phyloP scores from a whole-genome alignment of 345 rosid genomes.

The Brassica carinata region DNA sequence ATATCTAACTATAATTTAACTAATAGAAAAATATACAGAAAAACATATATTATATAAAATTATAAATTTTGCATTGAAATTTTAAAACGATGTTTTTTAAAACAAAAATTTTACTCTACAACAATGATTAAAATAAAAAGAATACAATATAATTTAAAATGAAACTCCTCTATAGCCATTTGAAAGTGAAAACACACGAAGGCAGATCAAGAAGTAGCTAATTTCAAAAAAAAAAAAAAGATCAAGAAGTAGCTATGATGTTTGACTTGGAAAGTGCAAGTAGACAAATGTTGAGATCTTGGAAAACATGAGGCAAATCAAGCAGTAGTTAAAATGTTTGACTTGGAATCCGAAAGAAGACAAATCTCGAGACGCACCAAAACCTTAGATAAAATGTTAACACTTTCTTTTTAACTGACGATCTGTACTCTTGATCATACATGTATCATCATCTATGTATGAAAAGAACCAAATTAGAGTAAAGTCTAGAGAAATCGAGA shows the following conservation, averaged over 20 bases:
- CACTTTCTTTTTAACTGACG: not conserved
- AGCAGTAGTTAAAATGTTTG: constrained; percentile 36
- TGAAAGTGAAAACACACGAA: constrained; percentile 23
- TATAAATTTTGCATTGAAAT: too few species aligned
- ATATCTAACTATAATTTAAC: too few species aligned
- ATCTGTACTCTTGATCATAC: not conserved
- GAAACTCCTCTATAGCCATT: constrained; percentile 12
- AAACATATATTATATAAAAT: too few species aligned
- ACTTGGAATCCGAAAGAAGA: constrained; percentile 33
- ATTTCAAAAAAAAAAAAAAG: too few species aligned
- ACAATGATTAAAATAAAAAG: too few species aligned
- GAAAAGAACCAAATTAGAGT: not conserved
- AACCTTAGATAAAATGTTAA: not conserved
- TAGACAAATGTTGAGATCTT: constrained; percentile 28
- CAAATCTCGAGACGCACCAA: constrained; percentile 15
- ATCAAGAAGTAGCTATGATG: constrained; percentile 33
- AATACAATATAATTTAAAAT: not conserved
- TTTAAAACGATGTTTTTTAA: too few species aligned
- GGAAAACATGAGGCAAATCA: not conserved
- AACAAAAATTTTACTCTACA: too few species aligned
- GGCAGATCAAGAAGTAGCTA: not conserved
- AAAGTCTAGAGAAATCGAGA: not conserved
- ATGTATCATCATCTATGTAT: not conserved
- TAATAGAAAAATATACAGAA: too few species aligned
- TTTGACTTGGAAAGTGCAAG: constrained; percentile 36